Evolutionary conservation across 345 rosid species (phyloP), one percentile per base, ranked within the genome.

Genomic region (Hibiscus tridactylites): DNA sequence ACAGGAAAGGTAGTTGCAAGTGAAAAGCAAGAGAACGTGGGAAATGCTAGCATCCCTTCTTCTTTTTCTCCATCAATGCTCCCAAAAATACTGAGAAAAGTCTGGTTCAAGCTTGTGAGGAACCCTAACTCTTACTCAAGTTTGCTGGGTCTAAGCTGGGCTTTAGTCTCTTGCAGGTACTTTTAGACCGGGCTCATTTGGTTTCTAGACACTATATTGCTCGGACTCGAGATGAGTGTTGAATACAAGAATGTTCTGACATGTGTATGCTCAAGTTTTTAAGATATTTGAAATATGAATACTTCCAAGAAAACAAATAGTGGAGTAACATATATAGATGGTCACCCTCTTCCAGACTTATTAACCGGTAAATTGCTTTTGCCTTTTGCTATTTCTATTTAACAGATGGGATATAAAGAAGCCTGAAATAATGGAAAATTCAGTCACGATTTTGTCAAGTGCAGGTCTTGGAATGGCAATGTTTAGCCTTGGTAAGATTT

Each of bases 391-490:
- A 3, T 9, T 28, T 71, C 33, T n/a, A 10, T 61, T 46, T 8
- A 8, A 33, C 33, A 79, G 81, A 61, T 79, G 72, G 73, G 52
- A 65, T 26, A 42, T 79, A 42, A 16, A 9, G 42, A 74, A 46
- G 71, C 81, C 81, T 28, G 37, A 71, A 9, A 65, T 79, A 28
- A 69, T 79, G 54, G 74, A 71, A 54, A 49, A 74, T 19, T 79
- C 81, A 6, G 70, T 79, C 8, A 54, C 81, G 6, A 79, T 79
- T 61, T 21, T 79, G 68, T 74, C 81, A 9, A 60, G 76, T 28
- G 75, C 81, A 3, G 81, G 81, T 29, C 78, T 79, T 33, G 81
- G 81, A 28, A 74, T 79, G 78, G 81, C 81, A 5, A 79, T 79
- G 81, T 79, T 79, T 63, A 79, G 81, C 60, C 73, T 79, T 11